These are phyloP conservation scores for Neoboletus brunneissimus DNA, from an alignment of 768 basidiomycete genomes.

Conservation along the genomic window DNA sequence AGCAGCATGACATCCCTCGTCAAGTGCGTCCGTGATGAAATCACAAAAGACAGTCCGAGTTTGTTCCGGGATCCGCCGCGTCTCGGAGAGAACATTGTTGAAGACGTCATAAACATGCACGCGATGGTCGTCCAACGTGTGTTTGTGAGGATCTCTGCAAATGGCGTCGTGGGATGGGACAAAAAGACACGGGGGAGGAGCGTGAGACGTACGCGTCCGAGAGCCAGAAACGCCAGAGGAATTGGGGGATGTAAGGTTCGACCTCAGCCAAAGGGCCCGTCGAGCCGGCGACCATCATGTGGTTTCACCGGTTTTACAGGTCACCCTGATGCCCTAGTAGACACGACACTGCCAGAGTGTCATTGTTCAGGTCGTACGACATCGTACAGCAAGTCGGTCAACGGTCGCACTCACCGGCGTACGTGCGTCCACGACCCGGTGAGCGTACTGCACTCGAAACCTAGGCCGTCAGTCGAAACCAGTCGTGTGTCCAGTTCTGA, in stretches of 20 bases:
- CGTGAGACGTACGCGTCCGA: slow-evolving; percentile 37
- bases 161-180: neutral
- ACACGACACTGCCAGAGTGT: neutral
- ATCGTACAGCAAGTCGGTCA: slow-evolving; percentile 1
- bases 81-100: slow-evolving; percentile 48
- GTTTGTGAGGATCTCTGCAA: slow-evolving; percentile 28
- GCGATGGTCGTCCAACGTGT: slow-evolving; percentile 36
- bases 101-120: slow-evolving; percentile 54
- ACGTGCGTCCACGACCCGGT: neutral
- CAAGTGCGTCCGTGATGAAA: slow-evolving; percentile 33
- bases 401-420: neutral
- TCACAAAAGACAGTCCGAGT: slow-evolving; percentile 43
- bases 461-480: neutral
- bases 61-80: slow-evolving; percentile 36
- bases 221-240: slow-evolving; percentile 51
- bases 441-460: neutral
- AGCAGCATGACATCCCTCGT: slow-evolving; percentile 35
- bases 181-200: neutral
- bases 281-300: neutral
- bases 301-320: neutral
- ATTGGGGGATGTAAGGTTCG: slow-evolving; percentile 43
- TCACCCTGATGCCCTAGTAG: neutral
- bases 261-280: slow-evolving; percentile 13
- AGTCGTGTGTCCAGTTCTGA: neutral
- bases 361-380: neutral